phyloP scores from a whole-genome alignment of 257 asterid genomes.

The Rehmannia glutinosa region DNA sequence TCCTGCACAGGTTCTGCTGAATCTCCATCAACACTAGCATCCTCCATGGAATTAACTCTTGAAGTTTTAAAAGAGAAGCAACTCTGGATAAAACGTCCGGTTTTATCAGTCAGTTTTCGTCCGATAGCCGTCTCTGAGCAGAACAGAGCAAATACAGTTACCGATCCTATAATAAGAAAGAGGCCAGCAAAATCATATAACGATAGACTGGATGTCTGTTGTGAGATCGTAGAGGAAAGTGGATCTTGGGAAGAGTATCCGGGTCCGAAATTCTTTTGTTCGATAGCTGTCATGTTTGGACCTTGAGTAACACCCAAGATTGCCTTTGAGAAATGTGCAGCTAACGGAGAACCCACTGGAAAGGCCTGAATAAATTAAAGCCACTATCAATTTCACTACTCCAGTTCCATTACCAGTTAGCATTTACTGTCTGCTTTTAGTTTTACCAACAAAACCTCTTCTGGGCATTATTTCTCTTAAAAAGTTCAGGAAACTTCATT shows the following conservation, averaged over 20 bases:
- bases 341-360: constrained; percentile 37
- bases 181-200: constrained; percentile 53
- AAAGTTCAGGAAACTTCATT: too few relatives aligned
- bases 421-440: too few relatives aligned
- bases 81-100: background rate
- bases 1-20: background rate
- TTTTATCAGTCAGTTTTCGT: background rate
- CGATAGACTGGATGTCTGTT: constrained; percentile 35
- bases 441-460: too few relatives aligned
- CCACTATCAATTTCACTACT: too few relatives aligned
- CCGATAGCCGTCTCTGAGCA: constrained; percentile 44
- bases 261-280: constrained; percentile 41
- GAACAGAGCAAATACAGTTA: constrained; percentile 32
- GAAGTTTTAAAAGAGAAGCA: background rate
- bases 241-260: constrained; percentile 42
- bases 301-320: constrained; percentile 45
- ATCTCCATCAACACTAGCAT: constrained; percentile 6
- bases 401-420: too few relatives aligned
- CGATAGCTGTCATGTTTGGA: constrained; percentile 34
- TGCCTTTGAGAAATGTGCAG: constrained; percentile 50
- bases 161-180: constrained; percentile 41
- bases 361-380: constrained; percentile 52
- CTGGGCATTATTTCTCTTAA: too few relatives aligned
- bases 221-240: constrained; percentile 32
- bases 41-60: background rate